Evolutionary conservation across 2,329 filamentous ascomycete species (phyloP), one percentile per base, ranked within the genome.

Genomic region (Ascocoryne sarcoides): DNA sequence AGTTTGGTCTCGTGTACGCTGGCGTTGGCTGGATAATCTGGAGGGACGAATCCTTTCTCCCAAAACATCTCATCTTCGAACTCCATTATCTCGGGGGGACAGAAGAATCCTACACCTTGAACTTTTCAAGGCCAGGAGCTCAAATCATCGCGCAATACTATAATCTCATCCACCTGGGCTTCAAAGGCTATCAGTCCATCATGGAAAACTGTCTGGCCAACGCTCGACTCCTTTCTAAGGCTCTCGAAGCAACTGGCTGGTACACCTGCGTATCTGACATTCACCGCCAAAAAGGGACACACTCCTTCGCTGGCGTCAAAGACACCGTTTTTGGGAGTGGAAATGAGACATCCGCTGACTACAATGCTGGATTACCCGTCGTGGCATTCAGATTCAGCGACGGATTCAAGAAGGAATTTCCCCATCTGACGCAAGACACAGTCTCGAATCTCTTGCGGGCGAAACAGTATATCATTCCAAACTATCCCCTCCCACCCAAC

Each of bases 61-160:
- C 82, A 4, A 73, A 80, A 52, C 70, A 84, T 44, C 66, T 85
- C 4, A 69, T 84, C 46, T 85, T 85, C 57, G 76, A 84, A 57
- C 67, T 85, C 14, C 52, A 70, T 41, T 85, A 85, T 53, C 70
- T 85, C 0, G 81, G 81, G 28, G 78, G 79, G n/a, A 81, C 76
- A 0, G 79, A 84, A 52, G 71, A 82, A 54, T 78, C 75, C 2
- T 85, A 76, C 60, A 84, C 79, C 0, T 67, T 85, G 15, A 85
- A 84, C 62, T 85, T 85, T 63, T 83, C 78, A 1, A 73, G 81
- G 1, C 79, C 80, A 0, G 81, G 79, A 3, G 75, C 76, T 0
- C 81, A 84, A 46, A 67, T 85, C 42, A 76, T 84, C 45, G 79
- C 71, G 0, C 82, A 85, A 55, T 85, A 85, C 60, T 85, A 76